Conservation (phyloP, 768 basidiomycete species). For the Lactifluus volemus region DNA sequence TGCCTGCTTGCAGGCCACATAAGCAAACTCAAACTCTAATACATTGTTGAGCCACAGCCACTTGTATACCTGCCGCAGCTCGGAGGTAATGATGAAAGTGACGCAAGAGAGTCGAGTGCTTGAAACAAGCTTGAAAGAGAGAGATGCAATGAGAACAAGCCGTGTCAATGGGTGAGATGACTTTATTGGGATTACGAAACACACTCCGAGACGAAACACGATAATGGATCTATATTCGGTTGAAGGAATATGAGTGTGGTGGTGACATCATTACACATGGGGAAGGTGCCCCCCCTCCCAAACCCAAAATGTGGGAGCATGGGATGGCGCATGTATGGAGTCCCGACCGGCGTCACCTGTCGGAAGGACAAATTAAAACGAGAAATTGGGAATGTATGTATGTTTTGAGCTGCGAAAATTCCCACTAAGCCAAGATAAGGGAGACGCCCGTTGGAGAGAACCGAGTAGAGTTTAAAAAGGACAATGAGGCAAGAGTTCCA, state of each 20-base stretch:
- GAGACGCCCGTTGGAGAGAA: slow-evolving; percentile 13
- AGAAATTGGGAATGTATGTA: slow-evolving; percentile 2
- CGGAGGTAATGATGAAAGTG: neutral
- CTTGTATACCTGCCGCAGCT: neutral
- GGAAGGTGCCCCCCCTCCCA: neutral
- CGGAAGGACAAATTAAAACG: slow-evolving; percentile 9
- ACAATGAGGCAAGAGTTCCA: slow-evolving; percentile 10
- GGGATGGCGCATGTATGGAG: slow-evolving; percentile 2
- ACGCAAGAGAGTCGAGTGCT: neutral
- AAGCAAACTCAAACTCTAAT: neutral
- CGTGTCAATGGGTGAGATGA: neutral
- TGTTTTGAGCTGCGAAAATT: slow-evolving; percentile 15
- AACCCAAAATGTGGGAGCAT: neutral
- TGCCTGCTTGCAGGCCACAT: neutral
- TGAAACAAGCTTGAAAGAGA: neutral
- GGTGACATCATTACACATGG: slow-evolving; percentile 16
- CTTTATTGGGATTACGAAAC: neutral
- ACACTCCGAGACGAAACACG: neutral
- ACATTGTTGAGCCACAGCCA: neutral
- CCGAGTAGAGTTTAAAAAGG: neutral
- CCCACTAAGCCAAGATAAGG: slow-evolving; percentile 17
- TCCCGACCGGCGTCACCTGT: slow-evolving; percentile 6
- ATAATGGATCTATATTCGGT: neutral
- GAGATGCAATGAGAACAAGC: neutral
- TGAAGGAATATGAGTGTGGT: slow-evolving; percentile 6